Evolutionary conservation across 2,329 filamentous ascomycete genomes (phyloP), one percentile per base, ranked within the genome.

Genomic region (Cladorrhinum sp.): DNA sequence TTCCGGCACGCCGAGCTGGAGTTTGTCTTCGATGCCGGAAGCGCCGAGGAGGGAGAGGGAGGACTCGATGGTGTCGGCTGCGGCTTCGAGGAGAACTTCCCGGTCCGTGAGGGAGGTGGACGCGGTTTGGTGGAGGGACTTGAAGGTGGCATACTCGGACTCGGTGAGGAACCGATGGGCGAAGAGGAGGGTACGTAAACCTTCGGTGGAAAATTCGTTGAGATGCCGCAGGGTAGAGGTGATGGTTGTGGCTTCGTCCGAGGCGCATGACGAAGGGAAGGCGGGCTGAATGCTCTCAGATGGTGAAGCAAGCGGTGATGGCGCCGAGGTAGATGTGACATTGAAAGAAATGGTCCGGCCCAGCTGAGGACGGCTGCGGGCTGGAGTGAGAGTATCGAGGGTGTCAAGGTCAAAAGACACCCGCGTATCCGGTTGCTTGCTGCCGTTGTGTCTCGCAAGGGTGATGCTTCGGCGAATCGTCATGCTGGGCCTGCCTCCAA

Each of bases 151-250:
- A 70, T 89, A 99, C 71, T 99, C 95, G 24, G 89, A 82, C 65
- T 99, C 94, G 0, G 93, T 87, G 23, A 99, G 80, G 74, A 98
- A 95, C 58, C 95, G 89, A 88, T 96, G 92, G 9, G 95, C 92
- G 65, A 99, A 79, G 77, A 95, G 99, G 14, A 99, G 84, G 3
- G 95, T 99, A 70, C 95, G 89, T 57, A 99, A 81, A 74, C 95
- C 96, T 68, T 99, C 95, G 0, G 94, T 95, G 7, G 95, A 96
- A 73, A 99, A 99, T 71, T 99, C 95, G 76, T 99, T 95, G n/a
- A 99, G 82, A 74, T 99, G 96, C 58, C 92, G 87, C 64, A 98
- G 79, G 3, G 56, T 50, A 33, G 56, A 26, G 2, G 30, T 50
- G 28, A 51, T 50, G 6, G 97, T 93, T 2, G 49, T 24, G 21